Percentiles rank a stretch among this genome's conserved stretches.
phyloP scores from a whole-genome alignment of 2,329 filamentous ascomycete species.

The Alternaria dauci region DNA sequence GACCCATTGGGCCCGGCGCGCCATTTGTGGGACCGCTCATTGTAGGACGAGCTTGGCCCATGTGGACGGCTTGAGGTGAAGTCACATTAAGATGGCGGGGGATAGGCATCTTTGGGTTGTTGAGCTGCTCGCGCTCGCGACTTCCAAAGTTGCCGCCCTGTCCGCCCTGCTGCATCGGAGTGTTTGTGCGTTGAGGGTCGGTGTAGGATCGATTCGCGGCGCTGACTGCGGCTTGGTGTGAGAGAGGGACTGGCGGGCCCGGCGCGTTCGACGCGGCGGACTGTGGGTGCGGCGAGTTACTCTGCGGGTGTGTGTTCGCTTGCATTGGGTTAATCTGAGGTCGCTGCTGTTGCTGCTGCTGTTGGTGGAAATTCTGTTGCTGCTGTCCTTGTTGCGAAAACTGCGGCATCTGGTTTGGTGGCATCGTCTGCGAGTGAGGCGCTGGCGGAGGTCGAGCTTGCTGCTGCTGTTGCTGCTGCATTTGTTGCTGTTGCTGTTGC shows the following conservation, averaged over 20 bases:
- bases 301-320: constrained; percentile 46
- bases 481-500: constrained; percentile 33
- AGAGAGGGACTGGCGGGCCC: constrained; percentile 51
- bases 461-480: constrained; percentile 27
- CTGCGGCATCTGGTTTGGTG: constrained; percentile 38
- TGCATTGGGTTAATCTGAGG: constrained; percentile 51
- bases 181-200: constrained; percentile 45
- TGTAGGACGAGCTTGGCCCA: constrained; percentile 80
- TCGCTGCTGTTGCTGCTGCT: constrained; percentile 39
- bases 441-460: constrained; percentile 39
- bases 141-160: constrained; percentile 45
- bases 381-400: constrained; percentile 41
- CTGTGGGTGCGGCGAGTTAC: constrained; percentile 50
- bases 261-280: constrained; percentile 42
- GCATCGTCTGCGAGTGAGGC: constrained; percentile 41
- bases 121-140: constrained; percentile 50
- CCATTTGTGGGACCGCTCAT: constrained; percentile 78
- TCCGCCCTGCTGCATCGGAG: constrained; percentile 44
- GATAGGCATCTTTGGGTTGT: constrained; percentile 77
- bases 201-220: constrained; percentile 53
- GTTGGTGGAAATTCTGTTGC: constrained; percentile 41
- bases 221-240: constrained; percentile 56
- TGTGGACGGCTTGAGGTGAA: constrained; percentile 75
- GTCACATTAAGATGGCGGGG: constrained; percentile 79
- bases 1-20: constrained; percentile 82